Evolutionary conservation across 345 rosid species (phyloP), one percentile per base, ranked within the genome.

Genomic region (Populus ilicifolia): DNA sequence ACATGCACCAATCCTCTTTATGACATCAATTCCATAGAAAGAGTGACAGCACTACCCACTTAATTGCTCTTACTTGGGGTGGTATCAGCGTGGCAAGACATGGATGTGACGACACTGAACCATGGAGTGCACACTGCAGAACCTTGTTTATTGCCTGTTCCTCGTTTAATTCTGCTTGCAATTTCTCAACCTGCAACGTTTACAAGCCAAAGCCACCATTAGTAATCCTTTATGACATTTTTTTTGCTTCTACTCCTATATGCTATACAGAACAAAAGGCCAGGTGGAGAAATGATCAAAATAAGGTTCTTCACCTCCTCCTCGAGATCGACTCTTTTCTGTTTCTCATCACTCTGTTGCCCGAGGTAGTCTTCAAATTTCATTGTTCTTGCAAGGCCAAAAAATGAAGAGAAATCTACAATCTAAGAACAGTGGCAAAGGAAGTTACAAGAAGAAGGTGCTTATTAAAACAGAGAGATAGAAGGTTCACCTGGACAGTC

Each of bases 321-420:
- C 52, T 88, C 87, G 17, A 92, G 92, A 20, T 78, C 79, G 43
- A 76, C 75, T 77, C 85, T 86, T 78, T 80, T 83, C 80, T 72
- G 84, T 38, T 89, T 77, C 64, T 81, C 85, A 36, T 79, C 88
- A 23, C 61, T 80, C 80, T 76, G 78, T 72, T 89, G 89, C 95
- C 83, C 89, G 71, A 90, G 86, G 65, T 88, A 81, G 81, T 94
- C 91, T 83, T 92, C 97, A 83, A 92, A 94, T 84, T 89, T 94
- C 97, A 89, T 94, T 38, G 38, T 87, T 77, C 39, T 13, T 63
- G 68, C 44, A 25, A 12, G 14, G 71, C 17, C 11, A 14, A 30
- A 59, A 48, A 8, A 56, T 29, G 38, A 33, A 38, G 63, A 38
- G 67, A 6, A 64, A 67, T 43, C 71, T 38, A 36, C 54, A 29